Evolutionary conservation across 805 yeast genomes (phyloP), one percentile per base, ranked within the genome.

Genomic region (Teunomyces cretensis): DNA sequence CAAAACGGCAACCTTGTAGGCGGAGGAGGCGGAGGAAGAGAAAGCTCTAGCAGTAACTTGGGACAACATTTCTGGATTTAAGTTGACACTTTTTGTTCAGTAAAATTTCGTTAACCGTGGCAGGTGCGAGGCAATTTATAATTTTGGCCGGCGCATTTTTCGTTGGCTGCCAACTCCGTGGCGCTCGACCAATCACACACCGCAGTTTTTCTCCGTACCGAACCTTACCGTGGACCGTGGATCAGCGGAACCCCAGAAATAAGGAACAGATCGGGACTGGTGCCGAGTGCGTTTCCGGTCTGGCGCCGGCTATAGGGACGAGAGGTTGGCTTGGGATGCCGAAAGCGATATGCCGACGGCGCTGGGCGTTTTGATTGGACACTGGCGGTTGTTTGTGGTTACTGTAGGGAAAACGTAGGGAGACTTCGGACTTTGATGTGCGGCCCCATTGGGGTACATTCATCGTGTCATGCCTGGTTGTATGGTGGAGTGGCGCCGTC

Each of bases 1-100:
- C 60, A 84, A 74, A 48, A 86, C 88, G 61, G 89, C 75, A 43
- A 84, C 91, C 58, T 74, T 74, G 78, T 85, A 86, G 60, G 87
- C 83, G 54, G 79, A 65, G 35, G 84, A 61, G 43, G 84, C 77
- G 41, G 88, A 67, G 39, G 88, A 76, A 33, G 91, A 82, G 74
- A 86, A 86, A 41, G 79, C 67, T 74, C 87, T 79, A 58, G 72
- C 67, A 42, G 83, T 80, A 54, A 76, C 53, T 72, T 76, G 78
- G 47, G 80, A 64, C 44, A 83, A 72, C 88, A 83, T 83, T 43
- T 30, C 12, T 19, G 3, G 38, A n/a, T n/a, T n/a, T n/a, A n/a
- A n/a, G 44, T 28, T 24, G 37, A 24, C 36, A 24, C 22, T 19
- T 19, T 19, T 19, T 19, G 22, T 19, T 19, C 22, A 19, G 22